Conservation (phyloP, 495 filamentous ascomycete genomes). For the Penicillium goetzii region DNA sequence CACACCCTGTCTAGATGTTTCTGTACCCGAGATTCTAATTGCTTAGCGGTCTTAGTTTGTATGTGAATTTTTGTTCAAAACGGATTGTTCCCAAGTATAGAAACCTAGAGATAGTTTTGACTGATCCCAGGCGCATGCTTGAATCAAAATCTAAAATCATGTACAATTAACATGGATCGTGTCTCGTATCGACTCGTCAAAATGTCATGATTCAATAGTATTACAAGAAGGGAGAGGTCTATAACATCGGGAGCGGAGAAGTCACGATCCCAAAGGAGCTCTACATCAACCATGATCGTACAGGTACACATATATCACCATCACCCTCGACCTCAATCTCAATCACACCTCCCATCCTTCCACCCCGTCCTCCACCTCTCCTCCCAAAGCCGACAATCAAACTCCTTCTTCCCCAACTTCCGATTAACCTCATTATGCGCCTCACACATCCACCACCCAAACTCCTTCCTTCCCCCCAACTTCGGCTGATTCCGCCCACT, state of each 20-base stretch:
- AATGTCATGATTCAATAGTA: conserved; percentile 12
- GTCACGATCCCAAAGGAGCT: background rate
- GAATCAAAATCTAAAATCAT: background rate
- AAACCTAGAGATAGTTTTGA: background rate
- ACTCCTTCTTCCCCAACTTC: conserved; percentile 87
- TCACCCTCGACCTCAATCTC: conserved; percentile 8
- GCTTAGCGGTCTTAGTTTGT: conserved; percentile 39
- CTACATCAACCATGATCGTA: conserved; percentile 1
- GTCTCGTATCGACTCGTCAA: background rate
- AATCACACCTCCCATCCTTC: conserved; percentile 77
- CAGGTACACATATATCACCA: background rate
- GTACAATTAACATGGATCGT: conserved; percentile 6
- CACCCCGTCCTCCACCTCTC: conserved; percentile 94
- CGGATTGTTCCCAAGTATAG: background rate
- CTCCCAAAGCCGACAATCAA: conserved; percentile 91
- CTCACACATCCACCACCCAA: conserved; percentile 94
- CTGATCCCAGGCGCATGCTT: background rate
- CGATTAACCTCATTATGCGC: conserved; percentile 97
- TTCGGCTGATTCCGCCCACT: conserved; percentile 64
- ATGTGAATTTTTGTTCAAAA: conserved; percentile 31
- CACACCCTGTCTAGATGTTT: conserved; percentile 37
- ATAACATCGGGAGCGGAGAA: conserved; percentile 18
- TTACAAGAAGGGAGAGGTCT: conserved; percentile 18
- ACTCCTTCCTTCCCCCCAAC: conserved; percentile 68
- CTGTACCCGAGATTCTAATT: conserved; percentile 40